phyloP scores from a whole-genome alignment of 306 rosid genomes.

The Lathyrus sativus region DNA sequence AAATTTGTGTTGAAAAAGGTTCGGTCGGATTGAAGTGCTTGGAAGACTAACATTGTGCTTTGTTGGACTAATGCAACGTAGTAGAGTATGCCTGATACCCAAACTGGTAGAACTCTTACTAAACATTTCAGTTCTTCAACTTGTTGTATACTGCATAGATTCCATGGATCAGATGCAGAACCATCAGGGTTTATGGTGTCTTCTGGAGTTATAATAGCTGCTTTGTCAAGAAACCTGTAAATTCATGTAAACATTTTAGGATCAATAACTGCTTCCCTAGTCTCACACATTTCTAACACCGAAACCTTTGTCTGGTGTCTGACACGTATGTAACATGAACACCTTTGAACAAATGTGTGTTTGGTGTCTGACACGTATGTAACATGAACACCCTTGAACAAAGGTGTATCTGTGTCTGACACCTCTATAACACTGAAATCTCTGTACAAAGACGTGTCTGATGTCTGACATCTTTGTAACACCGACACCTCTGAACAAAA shows the following conservation, averaged over 20 bases:
- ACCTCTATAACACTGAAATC: too few relatives aligned
- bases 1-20: slow-evolving; percentile 47
- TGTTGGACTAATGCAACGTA: slow-evolving; percentile 57
- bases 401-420: too few relatives aligned
- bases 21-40: slow-evolving; percentile 80
- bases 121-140: slow-evolving; percentile 86
- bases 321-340: too few relatives aligned
- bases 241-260: not conserved
- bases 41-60: slow-evolving; percentile 63
- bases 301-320: too few relatives aligned
- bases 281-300: too few relatives aligned
- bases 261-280: too few relatives aligned
- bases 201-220: slow-evolving; percentile 58
- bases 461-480: too few relatives aligned
- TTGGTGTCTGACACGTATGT: too few relatives aligned
- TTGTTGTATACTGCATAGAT: slow-evolving; percentile 73
- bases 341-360: too few relatives aligned
- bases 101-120: slow-evolving; percentile 72
- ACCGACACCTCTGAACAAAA: too few relatives aligned
- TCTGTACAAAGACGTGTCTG: too few relatives aligned
- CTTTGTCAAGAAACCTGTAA: slow-evolving; percentile 72
- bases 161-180: slow-evolving; percentile 75
- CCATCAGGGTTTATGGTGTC: slow-evolving; percentile 64
- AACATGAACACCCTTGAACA: too few relatives aligned
- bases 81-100: slow-evolving; percentile 58